Conservation (phyloP, 2,329 filamentous ascomycete genomes). For the Stagonosporopsis rhizophila region DNA sequence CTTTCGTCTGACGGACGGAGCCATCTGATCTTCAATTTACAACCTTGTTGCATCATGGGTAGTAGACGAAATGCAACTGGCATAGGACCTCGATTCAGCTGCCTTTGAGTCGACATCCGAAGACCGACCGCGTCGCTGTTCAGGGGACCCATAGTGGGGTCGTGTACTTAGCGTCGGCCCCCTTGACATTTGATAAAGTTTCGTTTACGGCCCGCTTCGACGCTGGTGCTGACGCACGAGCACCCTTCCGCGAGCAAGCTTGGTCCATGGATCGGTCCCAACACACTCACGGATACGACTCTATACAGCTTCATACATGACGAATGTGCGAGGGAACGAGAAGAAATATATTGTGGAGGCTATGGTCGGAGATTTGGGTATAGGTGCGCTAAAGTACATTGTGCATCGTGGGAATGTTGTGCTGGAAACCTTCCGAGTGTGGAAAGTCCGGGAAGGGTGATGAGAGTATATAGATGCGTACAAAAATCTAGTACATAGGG, state of each 20-base stretch:
- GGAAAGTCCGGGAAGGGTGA: not conserved
- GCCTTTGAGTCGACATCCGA: not conserved
- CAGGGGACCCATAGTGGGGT: slow-evolving; percentile 5
- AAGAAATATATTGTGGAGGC: not conserved
- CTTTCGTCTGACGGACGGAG: slow-evolving; percentile 5
- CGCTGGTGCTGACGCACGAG: slow-evolving; percentile 18
- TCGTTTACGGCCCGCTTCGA: slow-evolving; percentile 17
- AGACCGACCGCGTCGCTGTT: not conserved
- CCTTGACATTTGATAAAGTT: slow-evolving; percentile 3
- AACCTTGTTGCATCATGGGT: not conserved
- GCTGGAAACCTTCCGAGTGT: not conserved
- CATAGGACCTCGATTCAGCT: not conserved
- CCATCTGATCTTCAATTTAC: not conserved
- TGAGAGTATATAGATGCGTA: not conserved
- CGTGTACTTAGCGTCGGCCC: slow-evolving; percentile 2
- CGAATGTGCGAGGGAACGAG: not conserved
- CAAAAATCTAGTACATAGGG: slow-evolving; percentile 1
- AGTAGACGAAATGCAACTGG: not conserved
- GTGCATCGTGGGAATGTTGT: not conserved
- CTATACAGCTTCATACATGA: not conserved
- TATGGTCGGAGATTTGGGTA: not conserved
- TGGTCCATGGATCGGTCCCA: slow-evolving; percentile 5
- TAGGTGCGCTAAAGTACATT: slow-evolving; percentile 6
- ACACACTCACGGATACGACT: slow-evolving; percentile 3
- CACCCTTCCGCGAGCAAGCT: slow-evolving; percentile 17